Base-by-base conservation (phyloP, 208 protist genomes). In the Wallacemonas sp. region DNA sequence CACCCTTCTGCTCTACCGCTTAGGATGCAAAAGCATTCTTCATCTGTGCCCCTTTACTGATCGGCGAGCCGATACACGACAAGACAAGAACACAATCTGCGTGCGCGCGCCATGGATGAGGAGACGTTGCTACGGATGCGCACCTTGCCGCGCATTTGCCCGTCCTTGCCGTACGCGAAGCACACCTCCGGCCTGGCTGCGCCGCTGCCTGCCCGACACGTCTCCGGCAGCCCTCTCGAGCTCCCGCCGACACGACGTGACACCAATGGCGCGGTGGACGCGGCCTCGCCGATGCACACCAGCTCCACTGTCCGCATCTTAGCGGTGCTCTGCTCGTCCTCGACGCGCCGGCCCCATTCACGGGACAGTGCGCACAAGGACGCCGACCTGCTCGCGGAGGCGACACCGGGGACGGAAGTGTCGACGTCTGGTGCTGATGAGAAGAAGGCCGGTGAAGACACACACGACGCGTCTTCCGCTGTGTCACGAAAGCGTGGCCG, bases 151-250 rank as follows among this genome's bases (percentile, higher is more conserved):
- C 72, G 77, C 11, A 52, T 81, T 22, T 79, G 83, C 18, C 81
- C 81, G 7, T 29, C 50, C 12, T 42, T 79, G 31, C 77, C 77
- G 29, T 87, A 75, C 50, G 72, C 70, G 3, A 57, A 55, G 22
- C 77, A 84, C 57, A 72, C 77, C 11, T 48, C 77, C 52, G 67
- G 23, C 67, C 67, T 16, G 67, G 79, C 49, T 72, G 76, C 57
- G 69, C 76, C 3, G 36, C 67, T 7, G 36, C 57, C 32, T 55
- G 22, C 8, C 45, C 11, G 18, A 61, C 23, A 61, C 5, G 49
- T 4, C 5, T 4, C 4, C 22, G 11, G 12, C 50, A 7, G 29
- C 26, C 25, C 8, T 32, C 36, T 41, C 7, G 36, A 41, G 7
- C 7, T 7, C 14, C 36, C 7, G 10, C 7, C 44, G 22, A 16